These are phyloP conservation scores for Hypoxylon fragiforme DNA, from an alignment of 495 filamentous ascomycete species.

Conservation along the genomic window DNA sequence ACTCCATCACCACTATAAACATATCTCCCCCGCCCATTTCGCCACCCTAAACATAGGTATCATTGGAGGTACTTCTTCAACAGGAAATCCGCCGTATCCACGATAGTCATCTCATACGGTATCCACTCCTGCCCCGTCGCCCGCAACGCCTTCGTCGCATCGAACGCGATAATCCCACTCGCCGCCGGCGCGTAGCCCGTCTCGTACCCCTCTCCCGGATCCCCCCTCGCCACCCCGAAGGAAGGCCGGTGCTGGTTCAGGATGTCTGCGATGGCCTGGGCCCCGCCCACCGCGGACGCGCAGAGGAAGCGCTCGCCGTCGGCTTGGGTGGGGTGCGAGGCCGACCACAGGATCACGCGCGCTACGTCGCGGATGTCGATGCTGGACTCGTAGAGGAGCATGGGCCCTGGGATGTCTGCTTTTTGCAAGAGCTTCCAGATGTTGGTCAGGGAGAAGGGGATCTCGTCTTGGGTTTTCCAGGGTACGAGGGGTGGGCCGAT, in stretches of 20 bases:
- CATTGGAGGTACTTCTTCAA: background rate
- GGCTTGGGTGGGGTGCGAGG: slow-evolving; percentile 11
- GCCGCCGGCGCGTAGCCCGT: slow-evolving; percentile 15
- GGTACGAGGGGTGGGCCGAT: slow-evolving; percentile 34
- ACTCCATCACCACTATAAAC: background rate
- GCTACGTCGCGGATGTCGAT: slow-evolving; percentile 44
- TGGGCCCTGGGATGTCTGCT: slow-evolving; percentile 26
- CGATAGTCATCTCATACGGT: slow-evolving; percentile 42
- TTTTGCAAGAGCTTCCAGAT: slow-evolving; percentile 27
- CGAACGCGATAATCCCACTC: slow-evolving; percentile 23
- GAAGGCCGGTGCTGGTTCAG: slow-evolving; percentile 28
- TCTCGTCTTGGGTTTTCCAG: slow-evolving; percentile 22
- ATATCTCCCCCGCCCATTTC: background rate
- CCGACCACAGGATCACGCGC: slow-evolving; percentile 38
- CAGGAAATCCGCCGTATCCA: slow-evolving; percentile 39
- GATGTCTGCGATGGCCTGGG: slow-evolving; percentile 39
- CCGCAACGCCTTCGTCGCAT: slow-evolving; percentile 35
- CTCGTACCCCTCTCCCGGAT: slow-evolving; percentile 31
- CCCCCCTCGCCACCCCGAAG: slow-evolving; percentile 19
- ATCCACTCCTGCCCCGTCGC: slow-evolving; percentile 42
- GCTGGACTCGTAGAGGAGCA: slow-evolving; percentile 29
- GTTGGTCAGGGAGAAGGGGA: slow-evolving; percentile 29
- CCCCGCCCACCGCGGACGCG: slow-evolving; percentile 28
- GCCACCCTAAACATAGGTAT: background rate
- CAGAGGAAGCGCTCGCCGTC: slow-evolving; percentile 40